These are phyloP conservation scores for Coniochaeta sp. DNA, from an alignment of 2,329 filamentous ascomycete species.

Conservation along the genomic window DNA sequence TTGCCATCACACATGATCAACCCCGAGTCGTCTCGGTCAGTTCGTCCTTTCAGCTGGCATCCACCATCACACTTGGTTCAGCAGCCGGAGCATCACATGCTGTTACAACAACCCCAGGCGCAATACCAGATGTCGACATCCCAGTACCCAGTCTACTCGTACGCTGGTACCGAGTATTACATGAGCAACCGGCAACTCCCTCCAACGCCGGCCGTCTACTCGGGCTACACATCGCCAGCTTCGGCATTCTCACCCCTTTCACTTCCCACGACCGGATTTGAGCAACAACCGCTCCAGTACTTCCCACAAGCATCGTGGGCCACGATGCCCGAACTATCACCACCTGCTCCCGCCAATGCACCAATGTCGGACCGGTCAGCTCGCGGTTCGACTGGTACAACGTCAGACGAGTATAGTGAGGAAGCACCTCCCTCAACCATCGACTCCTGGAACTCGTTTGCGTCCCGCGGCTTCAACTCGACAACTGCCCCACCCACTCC, in stretches of 20 bases:
- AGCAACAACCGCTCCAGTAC: slow-evolving; percentile 31
- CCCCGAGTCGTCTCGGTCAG: slow-evolving; percentile 19
- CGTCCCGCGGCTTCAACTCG: slow-evolving; percentile 33
- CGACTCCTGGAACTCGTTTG: slow-evolving; percentile 37
- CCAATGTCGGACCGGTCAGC: background rate
- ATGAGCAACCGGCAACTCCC: slow-evolving; percentile 36
- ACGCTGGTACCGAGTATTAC: slow-evolving; percentile 34
- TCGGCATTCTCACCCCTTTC: slow-evolving; percentile 48
- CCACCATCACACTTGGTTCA: slow-evolving; percentile 48
- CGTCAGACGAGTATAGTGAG: slow-evolving; percentile 2
- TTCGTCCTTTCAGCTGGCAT: slow-evolving; percentile 70
- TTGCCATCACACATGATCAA: background rate
- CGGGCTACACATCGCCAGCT: slow-evolving; percentile 50
- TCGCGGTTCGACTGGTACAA: background rate
- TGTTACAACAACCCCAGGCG: slow-evolving; percentile 19
- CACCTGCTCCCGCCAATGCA: background rate
- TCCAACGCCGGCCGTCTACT: slow-evolving; percentile 48
- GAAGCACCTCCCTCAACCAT: slow-evolving; percentile 15
- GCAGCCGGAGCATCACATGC: slow-evolving; percentile 26
- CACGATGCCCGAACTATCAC: slow-evolving; percentile 11
- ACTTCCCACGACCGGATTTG: slow-evolving; percentile 33
- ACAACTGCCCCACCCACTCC: slow-evolving; percentile 52
- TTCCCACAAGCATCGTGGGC: slow-evolving; percentile 31
- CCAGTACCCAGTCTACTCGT: slow-evolving; percentile 32
- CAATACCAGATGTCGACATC: slow-evolving; percentile 23